Evolutionary conservation across 768 basidiomycete species (phyloP), one percentile per base, ranked within the genome.

Genomic region (Plicaturopsis crispa): DNA sequence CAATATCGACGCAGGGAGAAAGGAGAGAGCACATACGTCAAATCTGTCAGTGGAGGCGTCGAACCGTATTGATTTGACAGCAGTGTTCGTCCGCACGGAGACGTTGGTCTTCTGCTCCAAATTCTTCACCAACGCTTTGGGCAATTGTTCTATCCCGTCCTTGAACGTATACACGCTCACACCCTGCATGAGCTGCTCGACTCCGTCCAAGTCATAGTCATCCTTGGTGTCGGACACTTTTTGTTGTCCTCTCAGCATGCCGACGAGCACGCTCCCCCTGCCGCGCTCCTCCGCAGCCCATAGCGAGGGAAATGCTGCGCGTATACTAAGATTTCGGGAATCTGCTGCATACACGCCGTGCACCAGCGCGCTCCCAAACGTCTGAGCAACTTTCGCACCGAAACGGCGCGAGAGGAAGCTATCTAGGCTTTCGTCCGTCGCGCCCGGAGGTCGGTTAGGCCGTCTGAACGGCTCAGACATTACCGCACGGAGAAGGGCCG

Each of bases 341-440:
- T 94, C 90, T 0, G 89, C 77, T 1, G 90, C 91, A 54, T 97
- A 97, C 39, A 98, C 85, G 0, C 94, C 94, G 51, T 96, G 93
- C 1, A 91, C 77, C 41, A 96, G 63, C 0, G 93, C 83, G 23
- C 71, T 88, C 30, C 84, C 78, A 39, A 97, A 70, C 3, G 73
- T 70, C 12, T 78, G 72, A 1, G 93, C 89, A 48, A 93, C 74
- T 2, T 67, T 57, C 5, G 67, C 55, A 0, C 89, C 87, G 40
- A 96, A 84, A 17, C 88, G 68, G 10, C 87, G 70, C 0, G 73
- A 55, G 39, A 97, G 54, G 47, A 98, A 86, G 0, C 75, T 57
- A 45, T 97, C 80, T 6, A 98, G 67, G 0, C 80, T 81, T 51
- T 96, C 91, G 55, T 99, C 94, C 2, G 60, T 51, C 6, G 54